Percentiles rank a stretch among this genome's conserved stretches.
Conservation (phyloP, 495 filamentous ascomycete species). For the Annulohypoxylon nitens region DNA sequence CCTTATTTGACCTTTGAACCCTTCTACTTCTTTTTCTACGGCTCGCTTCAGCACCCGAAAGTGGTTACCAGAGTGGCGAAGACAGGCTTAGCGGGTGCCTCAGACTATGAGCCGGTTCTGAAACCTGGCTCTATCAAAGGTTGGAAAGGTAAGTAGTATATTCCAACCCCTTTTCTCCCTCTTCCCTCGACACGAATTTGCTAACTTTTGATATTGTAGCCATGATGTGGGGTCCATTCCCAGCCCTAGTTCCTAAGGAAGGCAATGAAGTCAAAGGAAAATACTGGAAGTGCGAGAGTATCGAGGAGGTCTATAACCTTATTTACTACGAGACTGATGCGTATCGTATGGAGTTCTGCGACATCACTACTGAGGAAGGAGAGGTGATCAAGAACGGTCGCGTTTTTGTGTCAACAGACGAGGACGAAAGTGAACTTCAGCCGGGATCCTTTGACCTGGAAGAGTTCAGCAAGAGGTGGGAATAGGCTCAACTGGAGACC, state of each 20-base stretch:
- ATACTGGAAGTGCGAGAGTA: constrained; percentile 42
- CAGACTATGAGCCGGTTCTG: constrained; percentile 5
- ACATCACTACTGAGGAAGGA: constrained; percentile 28
- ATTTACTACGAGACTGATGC: constrained; percentile 26
- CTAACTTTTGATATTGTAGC: constrained; percentile 15
- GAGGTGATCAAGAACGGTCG: constrained; percentile 40
- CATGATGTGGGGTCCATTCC: constrained; percentile 38
- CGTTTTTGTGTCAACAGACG: constrained; percentile 31
- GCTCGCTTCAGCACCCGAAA: constrained; percentile 34
- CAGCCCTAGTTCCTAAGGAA: constrained; percentile 31
- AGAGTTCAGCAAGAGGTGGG: background rate
- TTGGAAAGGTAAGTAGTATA: constrained; percentile 34
- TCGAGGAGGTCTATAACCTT: constrained; percentile 17
- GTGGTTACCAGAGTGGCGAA: background rate
- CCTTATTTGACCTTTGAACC: constrained; percentile 34
- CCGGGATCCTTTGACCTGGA: constrained; percentile 34
- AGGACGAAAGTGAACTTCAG: background rate
- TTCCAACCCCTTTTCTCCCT: background rate
- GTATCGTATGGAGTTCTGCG: constrained; percentile 38
- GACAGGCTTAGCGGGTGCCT: background rate
- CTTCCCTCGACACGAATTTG: background rate
- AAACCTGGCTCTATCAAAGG: constrained; percentile 26
- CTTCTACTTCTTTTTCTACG: constrained; percentile 52
- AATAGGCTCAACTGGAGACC: background rate
- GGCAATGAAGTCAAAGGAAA: constrained; percentile 16